Evolutionary conservation across 345 rosid genomes (phyloP).

Genomic region (Eucalyptus polyanthemos): DNA sequence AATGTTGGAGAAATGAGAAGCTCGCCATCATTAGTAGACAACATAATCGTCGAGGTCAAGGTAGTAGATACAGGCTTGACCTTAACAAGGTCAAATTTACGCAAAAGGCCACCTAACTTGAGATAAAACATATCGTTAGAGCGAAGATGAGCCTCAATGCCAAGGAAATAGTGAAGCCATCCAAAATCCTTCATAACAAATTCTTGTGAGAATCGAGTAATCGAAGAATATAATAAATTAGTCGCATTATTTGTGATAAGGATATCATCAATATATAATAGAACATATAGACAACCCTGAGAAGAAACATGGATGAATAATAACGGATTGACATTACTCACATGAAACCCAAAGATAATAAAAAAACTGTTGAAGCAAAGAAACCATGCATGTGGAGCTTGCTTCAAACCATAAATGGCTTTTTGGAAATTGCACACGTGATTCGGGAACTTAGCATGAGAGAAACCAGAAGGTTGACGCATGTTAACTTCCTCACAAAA

Average conservation of each 20-base stretch:
- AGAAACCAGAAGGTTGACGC: rapidly evolving
- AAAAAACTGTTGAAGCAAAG: background rate
- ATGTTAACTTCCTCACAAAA: background rate
- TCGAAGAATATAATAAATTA: too few relatives aligned
- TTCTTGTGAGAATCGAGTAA: background rate
- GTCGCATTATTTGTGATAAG: rapidly evolving
- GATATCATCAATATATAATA: too few relatives aligned
- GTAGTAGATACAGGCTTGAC: background rate
- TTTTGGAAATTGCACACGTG: background rate
- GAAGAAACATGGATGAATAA: background rate
- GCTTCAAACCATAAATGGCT: background rate
- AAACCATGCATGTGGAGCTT: background rate
- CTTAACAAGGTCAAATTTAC: background rate
- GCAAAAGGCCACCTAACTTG: background rate
- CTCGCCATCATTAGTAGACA: background rate
- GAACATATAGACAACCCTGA: too few relatives aligned
- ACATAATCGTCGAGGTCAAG: background rate
- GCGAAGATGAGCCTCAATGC: background rate
- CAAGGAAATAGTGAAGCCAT: background rate
- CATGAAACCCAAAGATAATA: background rate
- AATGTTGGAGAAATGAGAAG: too few relatives aligned
- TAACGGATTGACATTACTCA: background rate
- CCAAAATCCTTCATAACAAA: background rate
- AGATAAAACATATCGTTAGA: too few relatives aligned
- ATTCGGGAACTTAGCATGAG: background rate